Conservation (phyloP, 2,329 filamentous ascomycete genomes). For the Sporothrix luriei region DNA sequence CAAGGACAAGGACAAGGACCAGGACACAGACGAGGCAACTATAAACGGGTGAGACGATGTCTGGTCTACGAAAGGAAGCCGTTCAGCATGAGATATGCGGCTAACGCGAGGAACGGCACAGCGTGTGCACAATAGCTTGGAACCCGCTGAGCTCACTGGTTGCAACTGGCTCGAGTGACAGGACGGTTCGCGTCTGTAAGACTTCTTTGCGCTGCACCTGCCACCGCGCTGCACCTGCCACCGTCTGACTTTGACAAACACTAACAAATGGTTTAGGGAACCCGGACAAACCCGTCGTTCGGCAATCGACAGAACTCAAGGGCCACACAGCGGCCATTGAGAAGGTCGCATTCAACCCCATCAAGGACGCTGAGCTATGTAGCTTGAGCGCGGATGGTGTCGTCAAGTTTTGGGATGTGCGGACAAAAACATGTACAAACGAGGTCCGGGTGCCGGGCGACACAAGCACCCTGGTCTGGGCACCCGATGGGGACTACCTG, state of each 20-base stretch:
- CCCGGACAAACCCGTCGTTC: conserved; percentile 71
- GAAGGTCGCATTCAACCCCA: conserved; percentile 76
- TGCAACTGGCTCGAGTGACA: conserved; percentile 75
- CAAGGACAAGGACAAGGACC: conserved; percentile 23
- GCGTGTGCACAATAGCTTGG: conserved; percentile 82
- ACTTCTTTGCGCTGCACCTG: conserved; percentile 32
- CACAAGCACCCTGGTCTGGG: conserved; percentile 73
- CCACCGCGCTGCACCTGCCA: neutral
- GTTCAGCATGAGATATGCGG: neutral
- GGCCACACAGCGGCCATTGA: conserved; percentile 68
- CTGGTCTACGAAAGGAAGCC: neutral
- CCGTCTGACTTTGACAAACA: neutral
- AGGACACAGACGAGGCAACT: conserved; percentile 23
- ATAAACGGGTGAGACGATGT: conserved; percentile 28
- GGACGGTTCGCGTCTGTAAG: conserved; percentile 72
- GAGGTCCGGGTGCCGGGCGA: conserved; percentile 68
- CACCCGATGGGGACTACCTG: conserved; percentile 68
- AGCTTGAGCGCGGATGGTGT: conserved; percentile 74
- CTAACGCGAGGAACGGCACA: conserved; percentile 41
- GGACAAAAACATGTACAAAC: conserved; percentile 69
- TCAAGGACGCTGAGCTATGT: conserved; percentile 74
- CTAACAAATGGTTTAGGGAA: conserved; percentile 57
- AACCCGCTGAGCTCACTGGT: conserved; percentile 82
- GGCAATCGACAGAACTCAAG: conserved; percentile 74
- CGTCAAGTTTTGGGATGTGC: conserved; percentile 78